Conservation (phyloP, 805 yeast species). For the Candida chilensis region DNA sequence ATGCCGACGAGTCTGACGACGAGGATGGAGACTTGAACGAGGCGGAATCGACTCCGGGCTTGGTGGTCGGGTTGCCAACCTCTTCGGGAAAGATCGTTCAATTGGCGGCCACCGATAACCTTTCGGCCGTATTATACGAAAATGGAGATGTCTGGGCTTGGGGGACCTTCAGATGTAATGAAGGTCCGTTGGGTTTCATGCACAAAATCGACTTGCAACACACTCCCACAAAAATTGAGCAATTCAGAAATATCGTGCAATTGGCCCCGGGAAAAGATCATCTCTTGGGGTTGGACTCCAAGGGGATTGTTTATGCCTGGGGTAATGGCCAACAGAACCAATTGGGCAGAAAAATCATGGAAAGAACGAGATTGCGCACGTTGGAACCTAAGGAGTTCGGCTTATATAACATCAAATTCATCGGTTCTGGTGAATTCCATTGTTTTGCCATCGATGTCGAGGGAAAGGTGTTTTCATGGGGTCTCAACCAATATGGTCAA, state of each 20-base stretch:
- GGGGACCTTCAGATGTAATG: conserved; percentile 95
- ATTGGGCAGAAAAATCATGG: conserved; percentile 79
- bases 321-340: conserved; percentile 94
- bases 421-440: conserved; percentile 93
- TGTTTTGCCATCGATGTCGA: conserved; percentile 81
- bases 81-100: conserved; percentile 53
- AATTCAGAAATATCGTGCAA: conserved; percentile 63
- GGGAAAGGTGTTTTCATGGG: conserved; percentile 81
- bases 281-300: conserved; percentile 69
- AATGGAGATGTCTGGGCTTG: conserved; percentile 91
- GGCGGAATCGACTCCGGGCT: conserved; percentile 80
- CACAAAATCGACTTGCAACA: conserved; percentile 55
- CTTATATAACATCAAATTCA: conserved; percentile 63
- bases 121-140: conserved; percentile 71
- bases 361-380: conserved; percentile 63
- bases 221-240: conserved; percentile 55
- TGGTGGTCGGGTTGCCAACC: conserved; percentile 58
- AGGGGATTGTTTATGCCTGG: conserved; percentile 92
- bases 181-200: conserved; percentile 82
- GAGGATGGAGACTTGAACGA: conserved; percentile 84
- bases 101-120: conserved; percentile 85
- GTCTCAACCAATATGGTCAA: conserved; percentile 94
- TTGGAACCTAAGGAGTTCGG: conserved; percentile 82
- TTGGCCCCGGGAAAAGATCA: conserved; percentile 94
- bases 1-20: conserved; percentile 50